Conservation (phyloP, 805 yeast species). For the Candida argentea region DNA sequence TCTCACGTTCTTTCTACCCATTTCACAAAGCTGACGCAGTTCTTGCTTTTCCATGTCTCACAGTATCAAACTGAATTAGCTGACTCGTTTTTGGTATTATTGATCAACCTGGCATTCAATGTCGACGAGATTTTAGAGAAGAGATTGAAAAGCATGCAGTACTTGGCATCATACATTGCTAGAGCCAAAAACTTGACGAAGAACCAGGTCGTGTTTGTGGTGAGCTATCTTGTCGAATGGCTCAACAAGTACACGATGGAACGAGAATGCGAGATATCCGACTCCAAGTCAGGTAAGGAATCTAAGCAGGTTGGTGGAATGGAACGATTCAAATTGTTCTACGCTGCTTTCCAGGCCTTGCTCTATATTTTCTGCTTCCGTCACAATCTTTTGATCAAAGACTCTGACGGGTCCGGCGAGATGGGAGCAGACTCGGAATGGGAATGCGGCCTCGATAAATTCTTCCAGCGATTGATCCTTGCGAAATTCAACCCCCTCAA, state of each 20-base stretch:
- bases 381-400: constrained; percentile 44
- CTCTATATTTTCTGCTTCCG: constrained; percentile 89
- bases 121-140: constrained; percentile 59
- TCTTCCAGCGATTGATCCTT: constrained; percentile 75
- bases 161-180: constrained; percentile 81
- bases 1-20: constrained; percentile 86
- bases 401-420: constrained; percentile 8
- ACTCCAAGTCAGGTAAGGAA: constrained; percentile 11
- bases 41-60: constrained; percentile 67
- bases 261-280: constrained; percentile 73
- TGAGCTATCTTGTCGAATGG: constrained; percentile 80
- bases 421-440: constrained; percentile 34
- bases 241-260: constrained; percentile 69
- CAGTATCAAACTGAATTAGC: constrained; percentile 75
- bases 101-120: constrained; percentile 76
- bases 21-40: constrained; percentile 82
- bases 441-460: constrained; percentile 76
- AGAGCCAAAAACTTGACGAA: constrained; percentile 67
- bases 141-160: constrained; percentile 84
- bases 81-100: constrained; percentile 72
- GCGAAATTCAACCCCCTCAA: constrained; percentile 90
- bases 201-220: constrained; percentile 69
- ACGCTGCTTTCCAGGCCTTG: constrained; percentile 84
- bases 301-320: constrained; percentile 47
- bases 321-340: constrained; percentile 84